Evolutionary conservation across 495 filamentous ascomycete genomes (phyloP), one percentile per base, ranked within the genome.

Genomic region (Daldinia loculata): DNA sequence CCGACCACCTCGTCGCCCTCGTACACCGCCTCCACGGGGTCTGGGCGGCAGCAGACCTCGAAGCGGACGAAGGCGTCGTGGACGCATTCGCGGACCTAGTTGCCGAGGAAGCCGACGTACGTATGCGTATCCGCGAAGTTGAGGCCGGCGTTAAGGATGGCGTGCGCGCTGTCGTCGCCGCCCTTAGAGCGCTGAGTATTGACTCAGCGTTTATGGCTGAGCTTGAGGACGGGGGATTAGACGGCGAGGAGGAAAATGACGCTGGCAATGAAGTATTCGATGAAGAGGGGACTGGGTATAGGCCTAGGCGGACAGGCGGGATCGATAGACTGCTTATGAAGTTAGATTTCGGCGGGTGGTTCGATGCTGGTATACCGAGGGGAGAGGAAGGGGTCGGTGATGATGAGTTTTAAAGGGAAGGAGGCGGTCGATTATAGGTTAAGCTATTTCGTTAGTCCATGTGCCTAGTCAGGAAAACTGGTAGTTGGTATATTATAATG

Each of bases 301-400:
- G 86, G 58, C 89, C 91, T 6, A 83, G 86, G 60, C 87, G 88
- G 50, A 85, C 89, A 4, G 90, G 89, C 3, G 91, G 92, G 7
- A 88, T 95, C 24, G 92, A 95, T 81, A 83, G 91, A 58, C 81
- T 97, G 75, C 75, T 97, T 50, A 94, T 96, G 91, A 94, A 95
- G 77, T 80, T 97, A 63, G 93, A 95, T 81, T 93, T 92, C 67
- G 82, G 81, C 1, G 78, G 77, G 8, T 84, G 82, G 82, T 81
- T 83, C 65, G 75, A 75, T 30, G 41, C 52, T n/a, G 77, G 56
- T 12, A 73, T 72, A 69, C 71, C 22, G 19, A 62, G 26, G 1
- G 67, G 56, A 8, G 71, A 61, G 24, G 73, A 63, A 1, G 71
- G 27, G 2, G 39, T 56, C 0, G 61, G 38, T n/a, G 69, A 69